These are phyloP conservation scores for Ehretia macrophylla DNA, from an alignment of 257 asterid species.

Conservation along the genomic window DNA sequence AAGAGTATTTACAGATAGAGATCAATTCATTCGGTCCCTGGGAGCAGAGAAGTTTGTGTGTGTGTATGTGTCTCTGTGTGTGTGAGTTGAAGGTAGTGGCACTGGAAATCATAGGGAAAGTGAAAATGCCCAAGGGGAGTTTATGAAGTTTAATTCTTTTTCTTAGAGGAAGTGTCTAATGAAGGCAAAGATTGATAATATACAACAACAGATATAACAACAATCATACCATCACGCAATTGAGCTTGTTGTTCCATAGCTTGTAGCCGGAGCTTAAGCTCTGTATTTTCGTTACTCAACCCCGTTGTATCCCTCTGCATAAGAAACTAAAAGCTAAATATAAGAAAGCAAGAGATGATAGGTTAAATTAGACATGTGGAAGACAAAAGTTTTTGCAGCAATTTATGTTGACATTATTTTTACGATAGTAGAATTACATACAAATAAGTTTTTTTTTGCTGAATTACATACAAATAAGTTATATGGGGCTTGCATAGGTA, in stretches of 20 bases:
- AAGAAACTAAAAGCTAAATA: conserved; percentile 6
- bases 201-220: background rate
- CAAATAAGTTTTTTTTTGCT: background rate
- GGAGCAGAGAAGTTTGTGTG: background rate
- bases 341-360: conserved; percentile 1
- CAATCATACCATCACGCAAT: conserved; percentile 67
- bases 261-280: conserved; percentile 89
- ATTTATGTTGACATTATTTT: too few species aligned
- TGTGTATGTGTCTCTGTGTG: too few species aligned
- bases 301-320: conserved; percentile 88
- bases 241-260: conserved; percentile 99
- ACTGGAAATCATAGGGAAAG: too few species aligned
- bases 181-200: too few species aligned
- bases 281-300: conserved; percentile 76
- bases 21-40: background rate
- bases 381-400: too few species aligned
- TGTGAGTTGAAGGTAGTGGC: too few species aligned
- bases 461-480: background rate
- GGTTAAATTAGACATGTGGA: background rate
- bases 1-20: conserved; percentile 9
- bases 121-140: too few species aligned
- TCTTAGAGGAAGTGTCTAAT: too few species aligned
- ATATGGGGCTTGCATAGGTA: background rate
- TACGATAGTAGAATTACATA: too few species aligned
- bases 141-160: too few species aligned